Base-by-base conservation (phyloP, 768 basidiomycete genomes). In the Cyclocybe cylindracea region DNA sequence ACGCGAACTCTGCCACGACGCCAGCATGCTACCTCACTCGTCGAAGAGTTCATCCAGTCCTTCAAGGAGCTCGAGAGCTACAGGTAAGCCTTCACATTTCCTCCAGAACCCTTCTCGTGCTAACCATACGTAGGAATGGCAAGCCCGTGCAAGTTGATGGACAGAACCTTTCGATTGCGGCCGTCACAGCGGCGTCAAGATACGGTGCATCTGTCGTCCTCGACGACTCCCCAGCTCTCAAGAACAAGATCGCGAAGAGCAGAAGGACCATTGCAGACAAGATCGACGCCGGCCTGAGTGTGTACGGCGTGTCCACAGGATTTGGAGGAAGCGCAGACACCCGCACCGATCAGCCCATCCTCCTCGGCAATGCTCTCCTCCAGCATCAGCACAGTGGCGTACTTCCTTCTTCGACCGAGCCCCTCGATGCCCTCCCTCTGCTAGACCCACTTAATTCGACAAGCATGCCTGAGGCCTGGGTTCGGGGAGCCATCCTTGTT, bases 261-360 rank as follows among this genome's bases (percentile, higher is more conserved):
- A 83, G 87, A 35, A 68, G 77, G 42, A 78, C 85, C 51, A 82
- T 93, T 39, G 71, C 78, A 16, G 76, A 78, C 60, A 91, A 91
- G 67, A 78, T 93, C 36, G 77, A 79, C 16, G 73, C 76, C 3
- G 83, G 85, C 8, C 77, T 81, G 46, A 89, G 86, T 56, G 78
- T 94, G 14, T 94, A 94, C 58, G 92, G 92, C 18, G 87, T 94
- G 38, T 87, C 87, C 2, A 83, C 79, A 34, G 92, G 92, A 41
- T 94, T 91, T 61, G 92, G 91, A 37, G 91, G 91, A n/a, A 88
- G 86, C 60, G 91, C 91, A 9, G 87, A 92, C 65, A 93, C 91
- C 1, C 82, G 91, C 16, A 94, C 91, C 0, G 79, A 85, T 57
- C 73, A 89, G 46, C 84, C 89, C 16, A 64, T 87, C 53, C 72